Percentiles rank a stretch among this genome's conserved stretches.
phyloP scores from a whole-genome alignment of 352 stramenopile species.

The Globisporangium uncinulatum region DNA sequence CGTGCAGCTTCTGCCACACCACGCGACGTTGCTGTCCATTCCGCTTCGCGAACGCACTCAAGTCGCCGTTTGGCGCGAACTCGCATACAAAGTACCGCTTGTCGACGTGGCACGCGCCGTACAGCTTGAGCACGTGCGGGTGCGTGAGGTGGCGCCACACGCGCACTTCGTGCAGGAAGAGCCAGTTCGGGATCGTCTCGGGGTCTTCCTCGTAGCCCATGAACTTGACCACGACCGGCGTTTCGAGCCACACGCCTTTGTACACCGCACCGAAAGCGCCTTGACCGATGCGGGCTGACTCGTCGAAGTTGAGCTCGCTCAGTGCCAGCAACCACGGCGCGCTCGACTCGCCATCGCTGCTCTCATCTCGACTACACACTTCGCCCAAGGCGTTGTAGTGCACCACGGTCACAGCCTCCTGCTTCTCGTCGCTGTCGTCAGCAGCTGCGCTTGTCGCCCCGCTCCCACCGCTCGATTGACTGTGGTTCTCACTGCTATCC shows the following conservation, averaged over 20 bases:
- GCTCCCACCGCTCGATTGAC: not conserved
- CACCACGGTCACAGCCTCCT: not conserved
- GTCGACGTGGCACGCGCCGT: conserved; percentile 3
- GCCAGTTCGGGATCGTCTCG: not conserved
- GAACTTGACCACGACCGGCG: conserved; percentile 10
- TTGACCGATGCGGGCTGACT: not conserved
- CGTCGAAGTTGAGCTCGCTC: conserved; percentile 2
- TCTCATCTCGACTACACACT: not conserved
- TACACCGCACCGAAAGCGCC: conserved; percentile 8
- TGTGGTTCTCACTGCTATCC: not conserved
- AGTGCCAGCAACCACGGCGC: conserved; percentile 1
- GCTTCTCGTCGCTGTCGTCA: not conserved
- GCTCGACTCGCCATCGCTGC: not conserved
- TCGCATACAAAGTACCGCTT: conserved; percentile 7
- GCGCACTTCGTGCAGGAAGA: conserved; percentile 8
- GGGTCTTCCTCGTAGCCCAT: conserved; percentile 11
- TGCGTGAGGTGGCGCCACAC: conserved; percentile 3
- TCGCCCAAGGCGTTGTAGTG: not conserved
- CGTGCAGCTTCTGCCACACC: conserved; percentile 15
- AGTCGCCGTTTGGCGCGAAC: not conserved
- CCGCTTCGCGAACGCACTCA: not conserved
- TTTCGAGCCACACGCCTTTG: conserved; percentile 4
- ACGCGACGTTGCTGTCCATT: not conserved
- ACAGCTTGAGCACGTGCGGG: conserved; percentile 6
- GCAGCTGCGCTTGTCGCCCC: not conserved